Evolutionary conservation across 441 rosid genomes (phyloP).

Genomic region (Theobroma grandiflorum): DNA sequence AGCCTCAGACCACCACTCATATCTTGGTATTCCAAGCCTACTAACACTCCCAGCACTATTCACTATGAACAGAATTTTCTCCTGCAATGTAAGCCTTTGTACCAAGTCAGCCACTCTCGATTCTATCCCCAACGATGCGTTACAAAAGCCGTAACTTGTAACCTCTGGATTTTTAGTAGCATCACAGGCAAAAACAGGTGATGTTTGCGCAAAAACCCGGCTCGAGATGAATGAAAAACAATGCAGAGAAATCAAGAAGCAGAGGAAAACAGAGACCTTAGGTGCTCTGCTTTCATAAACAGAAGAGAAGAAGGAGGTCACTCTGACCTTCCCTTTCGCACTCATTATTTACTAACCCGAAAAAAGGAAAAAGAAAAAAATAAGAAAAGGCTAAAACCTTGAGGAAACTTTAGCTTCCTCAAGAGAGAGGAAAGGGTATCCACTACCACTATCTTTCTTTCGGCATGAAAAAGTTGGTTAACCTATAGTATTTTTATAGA

Average conservation of each 20-base stretch:
- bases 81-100: conserved; percentile 69
- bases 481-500: background rate
- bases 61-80: conserved; percentile 69
- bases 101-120: conserved; percentile 78
- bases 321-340: conserved; percentile 22
- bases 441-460: background rate
- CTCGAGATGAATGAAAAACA: conserved; percentile 5
- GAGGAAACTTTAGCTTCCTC: background rate
- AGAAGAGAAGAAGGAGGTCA: conserved; percentile 45
- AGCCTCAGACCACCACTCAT: conserved; percentile 98
- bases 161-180: conserved; percentile 52
- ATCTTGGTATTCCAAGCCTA: conserved; percentile 79
- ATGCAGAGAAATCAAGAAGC: conserved; percentile 25
- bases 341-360: conserved; percentile 2
- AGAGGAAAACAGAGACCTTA: conserved; percentile 47
- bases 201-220: conserved; percentile 50
- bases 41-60: conserved; percentile 57
- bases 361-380: background rate
- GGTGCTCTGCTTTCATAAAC: conserved; percentile 42
- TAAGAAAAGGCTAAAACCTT: background rate
- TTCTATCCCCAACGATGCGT: conserved; percentile 41
- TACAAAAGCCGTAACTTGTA: conserved; percentile 63
- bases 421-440: conserved; percentile 2
- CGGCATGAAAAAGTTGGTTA: background rate
- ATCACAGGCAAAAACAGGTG: conserved; percentile 83